Conservation (phyloP, 257 asterid species). For the Solanum virginianum region DNA sequence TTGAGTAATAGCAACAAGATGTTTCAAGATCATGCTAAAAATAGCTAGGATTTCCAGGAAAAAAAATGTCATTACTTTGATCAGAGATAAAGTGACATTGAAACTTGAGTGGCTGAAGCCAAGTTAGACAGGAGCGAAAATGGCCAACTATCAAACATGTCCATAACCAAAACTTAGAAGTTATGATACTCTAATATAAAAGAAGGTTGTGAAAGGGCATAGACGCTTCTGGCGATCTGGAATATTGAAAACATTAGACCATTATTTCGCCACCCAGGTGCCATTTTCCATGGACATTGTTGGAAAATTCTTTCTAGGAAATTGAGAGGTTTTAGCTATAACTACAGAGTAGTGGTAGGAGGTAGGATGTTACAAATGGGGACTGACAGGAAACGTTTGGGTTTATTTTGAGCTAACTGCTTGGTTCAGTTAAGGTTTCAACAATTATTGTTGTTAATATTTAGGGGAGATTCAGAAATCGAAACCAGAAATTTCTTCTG, state of each 20-base stretch:
- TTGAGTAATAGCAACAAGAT: not conserved
- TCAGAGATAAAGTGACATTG: not conserved
- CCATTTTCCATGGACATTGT: not conserved
- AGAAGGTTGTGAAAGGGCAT: not conserved
- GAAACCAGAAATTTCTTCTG: not conserved
- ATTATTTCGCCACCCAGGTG: not conserved
- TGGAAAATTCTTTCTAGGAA: not conserved
- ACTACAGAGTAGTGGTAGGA: not conserved
- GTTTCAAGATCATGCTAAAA: not conserved
- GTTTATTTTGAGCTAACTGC: not conserved
- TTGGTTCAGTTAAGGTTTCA: not conserved
- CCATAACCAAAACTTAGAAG: not conserved
- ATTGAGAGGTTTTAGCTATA: constrained; percentile 1
- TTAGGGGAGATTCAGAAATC: not conserved
- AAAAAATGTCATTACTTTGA: not conserved
- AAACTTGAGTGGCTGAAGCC: not conserved
- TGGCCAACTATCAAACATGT: not conserved
- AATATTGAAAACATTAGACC: not conserved
- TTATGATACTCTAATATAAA: not conserved
- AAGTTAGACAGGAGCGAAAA: not conserved
- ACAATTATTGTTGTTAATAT: not conserved
- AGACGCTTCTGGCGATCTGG: not conserved
- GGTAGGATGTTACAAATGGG: not conserved
- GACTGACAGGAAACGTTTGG: not conserved
- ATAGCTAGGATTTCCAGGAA: not conserved